Percentiles rank a stretch among this genome's conserved stretches.
phyloP scores from a whole-genome alignment of 2,329 filamentous ascomycete species.

The Scedosporium boydii region DNA sequence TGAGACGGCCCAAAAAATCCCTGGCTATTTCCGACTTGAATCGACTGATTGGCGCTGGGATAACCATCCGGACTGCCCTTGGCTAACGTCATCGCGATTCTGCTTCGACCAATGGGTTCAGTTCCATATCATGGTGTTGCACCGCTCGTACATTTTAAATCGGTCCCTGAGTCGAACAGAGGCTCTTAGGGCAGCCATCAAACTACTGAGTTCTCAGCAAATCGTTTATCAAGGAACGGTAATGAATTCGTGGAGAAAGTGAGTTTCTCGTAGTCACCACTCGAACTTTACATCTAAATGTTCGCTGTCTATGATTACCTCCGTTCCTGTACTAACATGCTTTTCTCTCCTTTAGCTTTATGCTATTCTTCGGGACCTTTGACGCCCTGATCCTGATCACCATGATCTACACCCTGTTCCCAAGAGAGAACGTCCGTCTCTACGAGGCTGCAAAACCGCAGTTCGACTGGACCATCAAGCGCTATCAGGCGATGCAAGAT shows the following conservation, averaged over 20 bases:
- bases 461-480: conserved; percentile 49
- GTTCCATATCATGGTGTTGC: conserved; percentile 50
- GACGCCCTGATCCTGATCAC: conserved; percentile 54
- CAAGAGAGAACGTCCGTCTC: conserved; percentile 41
- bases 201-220: conserved; percentile 45
- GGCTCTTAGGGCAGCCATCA: conserved; percentile 45
- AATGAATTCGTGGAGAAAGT: conserved; percentile 38
- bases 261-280: conserved; percentile 26
- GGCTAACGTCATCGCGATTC: conserved; percentile 38
- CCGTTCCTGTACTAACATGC: background rate
- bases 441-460: conserved; percentile 40
- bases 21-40: conserved; percentile 41
- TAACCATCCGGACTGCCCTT: conserved; percentile 38
- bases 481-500: conserved; percentile 46
- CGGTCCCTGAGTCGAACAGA: conserved; percentile 41
- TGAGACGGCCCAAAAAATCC: conserved; percentile 36
- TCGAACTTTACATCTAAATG: conserved; percentile 12
- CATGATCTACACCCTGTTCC: conserved; percentile 52
- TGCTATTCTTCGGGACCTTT: conserved; percentile 54
- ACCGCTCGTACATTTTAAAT: conserved; percentile 54
- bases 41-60: conserved; percentile 51
- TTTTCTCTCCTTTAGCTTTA: conserved; percentile 25
- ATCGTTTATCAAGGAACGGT: conserved; percentile 37
- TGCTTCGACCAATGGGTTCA: conserved; percentile 37
- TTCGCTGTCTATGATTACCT: background rate